Conservation (phyloP, 495 filamentous ascomycete species). For the Melanomma pulvis-pyrius region DNA sequence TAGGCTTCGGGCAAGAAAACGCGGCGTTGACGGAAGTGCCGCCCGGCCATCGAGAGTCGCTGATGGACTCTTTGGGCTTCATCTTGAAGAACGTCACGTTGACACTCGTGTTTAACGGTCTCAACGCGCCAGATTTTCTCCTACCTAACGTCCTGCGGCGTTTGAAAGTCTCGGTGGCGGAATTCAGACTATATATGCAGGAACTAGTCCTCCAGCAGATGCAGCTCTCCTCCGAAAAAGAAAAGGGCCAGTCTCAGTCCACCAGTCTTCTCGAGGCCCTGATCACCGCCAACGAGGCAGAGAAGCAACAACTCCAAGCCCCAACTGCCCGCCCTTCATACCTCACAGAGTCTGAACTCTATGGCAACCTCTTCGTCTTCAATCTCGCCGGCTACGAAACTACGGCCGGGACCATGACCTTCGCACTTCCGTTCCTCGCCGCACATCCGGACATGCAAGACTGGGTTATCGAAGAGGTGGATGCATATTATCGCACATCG, state of each 20-base stretch:
- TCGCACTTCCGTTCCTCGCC: slow-evolving; percentile 18
- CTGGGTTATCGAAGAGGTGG: slow-evolving; percentile 33
- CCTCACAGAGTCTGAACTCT: slow-evolving; percentile 20
- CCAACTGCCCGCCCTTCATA: neutral
- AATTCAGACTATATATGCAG: slow-evolving; percentile 21
- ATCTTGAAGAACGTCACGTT: slow-evolving; percentile 12
- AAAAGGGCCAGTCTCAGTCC: neutral
- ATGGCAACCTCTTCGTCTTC: slow-evolving; percentile 36
- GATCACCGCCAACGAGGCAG: slow-evolving; percentile 15
- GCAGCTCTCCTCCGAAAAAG: neutral
- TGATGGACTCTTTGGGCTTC: slow-evolving; percentile 14
- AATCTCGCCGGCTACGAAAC: slow-evolving; percentile 35
- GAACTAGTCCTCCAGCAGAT: slow-evolving; percentile 5
- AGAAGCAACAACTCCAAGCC: slow-evolving; percentile 7
- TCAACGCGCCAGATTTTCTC: slow-evolving; percentile 11
- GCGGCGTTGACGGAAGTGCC: neutral
- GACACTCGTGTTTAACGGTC: slow-evolving; percentile 7
- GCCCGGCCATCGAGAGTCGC: slow-evolving; percentile 4
- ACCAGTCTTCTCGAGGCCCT: slow-evolving; percentile 13
- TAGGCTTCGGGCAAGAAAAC: slow-evolving; percentile 13
- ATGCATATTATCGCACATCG: neutral
- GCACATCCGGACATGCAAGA: slow-evolving; percentile 27
- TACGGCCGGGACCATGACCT: slow-evolving; percentile 25
- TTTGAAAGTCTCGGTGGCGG: slow-evolving; percentile 5
- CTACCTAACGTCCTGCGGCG: slow-evolving; percentile 7